Percentiles rank a stretch among this genome's conserved stretches.
phyloP scores from a whole-genome alignment of 192 early-diverging fungal species.

The Oehlia diaphana region DNA sequence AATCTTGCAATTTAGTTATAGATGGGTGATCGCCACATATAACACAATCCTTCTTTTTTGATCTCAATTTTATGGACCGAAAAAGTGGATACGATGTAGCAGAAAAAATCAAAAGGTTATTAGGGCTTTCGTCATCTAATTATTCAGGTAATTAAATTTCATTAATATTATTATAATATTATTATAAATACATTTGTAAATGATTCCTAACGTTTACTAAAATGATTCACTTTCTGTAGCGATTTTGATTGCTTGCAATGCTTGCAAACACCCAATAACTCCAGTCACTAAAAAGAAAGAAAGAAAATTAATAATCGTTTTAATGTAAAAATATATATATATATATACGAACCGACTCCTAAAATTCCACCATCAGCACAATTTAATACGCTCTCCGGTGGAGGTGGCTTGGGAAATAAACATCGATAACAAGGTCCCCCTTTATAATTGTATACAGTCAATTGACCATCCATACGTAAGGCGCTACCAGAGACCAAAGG shows the following conservation, averaged over 20 bases:
- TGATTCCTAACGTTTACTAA: conserved; percentile 37
- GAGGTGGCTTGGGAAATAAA: conserved; percentile 91
- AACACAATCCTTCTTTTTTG: conserved; percentile 67
- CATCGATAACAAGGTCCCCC: conserved; percentile 96
- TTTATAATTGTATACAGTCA: conserved; percentile 91
- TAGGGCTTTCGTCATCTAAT: conserved; percentile 42
- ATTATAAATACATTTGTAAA: conserved; percentile 19
- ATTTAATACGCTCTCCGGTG: conserved; percentile 81
- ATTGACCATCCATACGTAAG: conserved; percentile 88
- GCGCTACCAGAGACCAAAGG: conserved; percentile 91
- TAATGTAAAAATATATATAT: neutral
- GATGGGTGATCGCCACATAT: conserved; percentile 87
- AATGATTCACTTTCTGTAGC: conserved; percentile 45
- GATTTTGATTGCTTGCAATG: conserved; percentile 90
- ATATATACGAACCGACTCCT: conserved; percentile 65
- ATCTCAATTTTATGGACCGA: conserved; percentile 77
- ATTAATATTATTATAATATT: neutral
- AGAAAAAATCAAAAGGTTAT: conserved; percentile 81
- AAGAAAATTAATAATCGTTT: neutral
- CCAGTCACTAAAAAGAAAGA: conserved; percentile 70
- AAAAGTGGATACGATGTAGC: conserved; percentile 69
- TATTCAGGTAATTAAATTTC: neutral
- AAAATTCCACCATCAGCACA: conserved; percentile 93
- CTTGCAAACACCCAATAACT: conserved; percentile 89
- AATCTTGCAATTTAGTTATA: conserved; percentile 83